phyloP scores from a whole-genome alignment of 306 rosid genomes.

The Geum urbanum region DNA sequence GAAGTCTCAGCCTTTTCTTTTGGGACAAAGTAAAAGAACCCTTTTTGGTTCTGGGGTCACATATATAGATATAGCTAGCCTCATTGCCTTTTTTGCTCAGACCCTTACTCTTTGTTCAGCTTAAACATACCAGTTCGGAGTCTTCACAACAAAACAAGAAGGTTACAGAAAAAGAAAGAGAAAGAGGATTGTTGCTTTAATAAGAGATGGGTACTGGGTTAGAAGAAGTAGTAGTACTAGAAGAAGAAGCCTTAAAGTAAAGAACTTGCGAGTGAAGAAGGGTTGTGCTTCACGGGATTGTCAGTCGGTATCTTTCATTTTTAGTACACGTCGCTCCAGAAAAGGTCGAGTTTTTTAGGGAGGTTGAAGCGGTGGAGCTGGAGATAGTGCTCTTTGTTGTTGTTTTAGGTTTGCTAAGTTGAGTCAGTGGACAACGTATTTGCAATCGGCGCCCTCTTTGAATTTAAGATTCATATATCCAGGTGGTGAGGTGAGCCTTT shows the following conservation, averaged over 20 bases:
- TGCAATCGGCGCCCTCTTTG: conserved; percentile 47
- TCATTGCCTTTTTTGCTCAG: conserved; percentile 21
- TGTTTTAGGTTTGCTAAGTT: conserved; percentile 3
- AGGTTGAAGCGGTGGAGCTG: background rate
- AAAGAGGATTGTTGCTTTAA: conserved; percentile 41
- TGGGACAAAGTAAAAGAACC: conserved; percentile 47
- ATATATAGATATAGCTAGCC: too few species aligned
- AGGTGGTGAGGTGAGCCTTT: conserved; percentile 9
- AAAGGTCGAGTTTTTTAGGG: conserved; percentile 26
- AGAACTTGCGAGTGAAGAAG: conserved; percentile 13
- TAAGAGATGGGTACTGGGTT: conserved; percentile 24
- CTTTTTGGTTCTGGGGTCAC: conserved; percentile 28
- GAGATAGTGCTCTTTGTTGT: background rate
- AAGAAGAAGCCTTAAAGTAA: too few species aligned
- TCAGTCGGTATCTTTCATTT: conserved; percentile 58
- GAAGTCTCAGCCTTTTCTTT: conserved; percentile 32
- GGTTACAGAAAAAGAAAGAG: background rate
- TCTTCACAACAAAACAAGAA: background rate
- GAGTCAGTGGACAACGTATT: conserved; percentile 25
- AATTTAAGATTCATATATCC: conserved; percentile 44
- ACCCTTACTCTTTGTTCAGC: conserved; percentile 9
- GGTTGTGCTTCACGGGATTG: conserved; percentile 47
- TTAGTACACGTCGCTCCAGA: conserved; percentile 73
- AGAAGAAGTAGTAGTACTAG: too few species aligned
- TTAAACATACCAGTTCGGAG: conserved; percentile 17